Base-by-base conservation (phyloP, 345 rosid species). In the Populus simonii region DNA sequence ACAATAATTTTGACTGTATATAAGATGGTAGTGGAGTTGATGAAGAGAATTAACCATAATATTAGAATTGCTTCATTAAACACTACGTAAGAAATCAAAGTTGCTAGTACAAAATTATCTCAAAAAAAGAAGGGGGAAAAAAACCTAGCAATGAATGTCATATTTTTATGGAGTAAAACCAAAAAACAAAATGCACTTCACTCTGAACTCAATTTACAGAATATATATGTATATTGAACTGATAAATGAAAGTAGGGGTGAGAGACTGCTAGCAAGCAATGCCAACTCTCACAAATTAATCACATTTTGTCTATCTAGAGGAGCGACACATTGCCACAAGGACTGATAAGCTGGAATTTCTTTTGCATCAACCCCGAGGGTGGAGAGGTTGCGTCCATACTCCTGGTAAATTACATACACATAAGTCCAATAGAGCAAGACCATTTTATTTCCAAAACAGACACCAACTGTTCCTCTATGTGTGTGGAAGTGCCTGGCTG, bases 311-410 rank as follows among this genome's bases (percentile, higher is more conserved):
- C 88, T 86, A 78, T 94, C 94, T 4, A 85, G 78, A 65, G 98
- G 97, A 71, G 99, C 97, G 47, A 94, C 99, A 39, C 97, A 91
- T 69, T 87, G 95, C 99, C 99, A 94, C 31, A 96, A 80, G 74
- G 97, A 92, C 71, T 87, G 74, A 75, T 86, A 94, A n/a, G 94
- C 81, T 5, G 89, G 84, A 47, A 94, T 89, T 74, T 81, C 80
- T 6, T 91, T 88, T 11, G 98, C 95, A 23, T 84, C 90, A 27
- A 96, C 89, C 74, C 94, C 95, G 63, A 96, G 85, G 3, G 81
- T 83, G 43, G 91, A 74, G 6, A 94, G 91, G 87, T 85, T 90
- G 45, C 96, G 91, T 7, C 94, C 99, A 74, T 90, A 94, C 75
- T 94, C 98, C 99, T 94, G 90, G 18, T 79, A 43, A 66, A 71